Percentiles rank a stretch among this genome's conserved stretches.
Conservation (phyloP, 352 stramenopile species). For the Phytopythium cucurbitacearum region DNA sequence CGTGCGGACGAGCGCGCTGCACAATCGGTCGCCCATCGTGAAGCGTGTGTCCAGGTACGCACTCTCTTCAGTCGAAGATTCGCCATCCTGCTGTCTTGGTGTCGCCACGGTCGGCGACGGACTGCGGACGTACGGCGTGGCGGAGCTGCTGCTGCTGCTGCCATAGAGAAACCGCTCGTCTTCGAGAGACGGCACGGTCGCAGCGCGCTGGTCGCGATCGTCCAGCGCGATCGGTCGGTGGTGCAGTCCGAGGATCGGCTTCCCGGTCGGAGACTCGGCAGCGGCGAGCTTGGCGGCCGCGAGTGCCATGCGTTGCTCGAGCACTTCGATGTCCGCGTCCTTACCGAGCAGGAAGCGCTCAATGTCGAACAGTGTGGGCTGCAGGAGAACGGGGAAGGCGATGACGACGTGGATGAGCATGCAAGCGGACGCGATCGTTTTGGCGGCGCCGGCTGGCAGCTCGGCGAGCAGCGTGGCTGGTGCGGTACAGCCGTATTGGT, state of each 20-base stretch:
- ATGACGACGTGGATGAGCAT: conserved; percentile 66
- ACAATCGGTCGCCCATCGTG: conserved; percentile 38
- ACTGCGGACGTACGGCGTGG: conserved; percentile 28
- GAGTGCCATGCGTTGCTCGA: conserved; percentile 39
- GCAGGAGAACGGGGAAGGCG: conserved; percentile 59
- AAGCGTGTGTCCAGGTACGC: conserved; percentile 16
- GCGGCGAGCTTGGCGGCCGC: conserved; percentile 21
- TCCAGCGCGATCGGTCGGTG: conserved; percentile 4
- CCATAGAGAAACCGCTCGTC: conserved; percentile 48
- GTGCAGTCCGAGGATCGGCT: conserved; percentile 31
- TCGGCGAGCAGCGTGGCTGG: conserved; percentile 53
- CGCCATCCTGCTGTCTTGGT: conserved; percentile 1
- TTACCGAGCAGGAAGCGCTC: conserved; percentile 61
- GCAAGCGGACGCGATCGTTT: conserved; percentile 26
- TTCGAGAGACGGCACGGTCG: conserved; percentile 30
- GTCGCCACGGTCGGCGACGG: conserved; percentile 21
- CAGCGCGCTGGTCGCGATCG: conserved; percentile 3
- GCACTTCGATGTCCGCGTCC: conserved; percentile 49
- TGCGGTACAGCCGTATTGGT: conserved; percentile 64
- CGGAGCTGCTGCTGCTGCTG: conserved; percentile 23
- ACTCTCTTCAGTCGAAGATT: neutral
- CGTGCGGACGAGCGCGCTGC: conserved; percentile 45
- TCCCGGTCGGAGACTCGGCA: conserved; percentile 13
- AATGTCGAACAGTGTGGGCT: conserved; percentile 59
- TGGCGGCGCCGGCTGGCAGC: conserved; percentile 27